Evolutionary conservation across 805 yeast species (phyloP).

Genomic region (Tetrapisispora taiwanensis): DNA sequence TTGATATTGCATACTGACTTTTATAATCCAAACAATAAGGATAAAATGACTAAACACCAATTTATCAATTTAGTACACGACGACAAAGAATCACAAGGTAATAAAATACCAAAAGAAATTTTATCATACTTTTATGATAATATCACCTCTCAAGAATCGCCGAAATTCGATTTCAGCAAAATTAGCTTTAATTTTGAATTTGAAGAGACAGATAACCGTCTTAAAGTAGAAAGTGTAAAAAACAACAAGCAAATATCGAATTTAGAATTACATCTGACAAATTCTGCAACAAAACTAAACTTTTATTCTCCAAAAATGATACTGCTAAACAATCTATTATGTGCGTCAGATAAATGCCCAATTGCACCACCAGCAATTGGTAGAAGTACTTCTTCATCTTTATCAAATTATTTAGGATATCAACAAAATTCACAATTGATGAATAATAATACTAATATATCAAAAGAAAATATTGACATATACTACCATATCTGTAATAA

Average conservation of each 20-base stretch:
- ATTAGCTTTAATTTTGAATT: background rate
- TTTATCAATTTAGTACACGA: conserved; percentile 41
- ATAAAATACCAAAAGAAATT: conserved; percentile 32
- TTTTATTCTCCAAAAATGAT: conserved; percentile 19
- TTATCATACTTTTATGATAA: conserved; percentile 57
- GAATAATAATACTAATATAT: conserved; percentile 5
- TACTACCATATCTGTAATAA: conserved; percentile 19
- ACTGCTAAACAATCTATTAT: conserved; percentile 5
- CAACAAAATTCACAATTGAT: conserved; percentile 16
- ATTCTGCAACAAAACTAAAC: background rate
- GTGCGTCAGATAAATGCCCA: conserved; percentile 4
- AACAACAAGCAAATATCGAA: background rate
- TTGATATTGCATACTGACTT: conserved; percentile 67
- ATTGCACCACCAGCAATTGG: background rate
- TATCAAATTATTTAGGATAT: conserved; percentile 7
- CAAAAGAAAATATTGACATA: conserved; percentile 20
- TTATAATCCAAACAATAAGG: conserved; percentile 56
- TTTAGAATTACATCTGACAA: background rate
- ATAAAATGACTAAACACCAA: conserved; percentile 56
- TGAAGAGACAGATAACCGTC: background rate
- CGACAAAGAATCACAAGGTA: conserved; percentile 23
- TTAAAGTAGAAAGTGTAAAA: background rate
- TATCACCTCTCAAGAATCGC: conserved; percentile 49
- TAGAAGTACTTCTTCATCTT: conserved; percentile 17
- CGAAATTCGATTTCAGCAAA: conserved; percentile 17